Evolutionary conservation across 2,329 filamentous ascomycete genomes (phyloP).

Genomic region (Ceratocystis papillata): DNA sequence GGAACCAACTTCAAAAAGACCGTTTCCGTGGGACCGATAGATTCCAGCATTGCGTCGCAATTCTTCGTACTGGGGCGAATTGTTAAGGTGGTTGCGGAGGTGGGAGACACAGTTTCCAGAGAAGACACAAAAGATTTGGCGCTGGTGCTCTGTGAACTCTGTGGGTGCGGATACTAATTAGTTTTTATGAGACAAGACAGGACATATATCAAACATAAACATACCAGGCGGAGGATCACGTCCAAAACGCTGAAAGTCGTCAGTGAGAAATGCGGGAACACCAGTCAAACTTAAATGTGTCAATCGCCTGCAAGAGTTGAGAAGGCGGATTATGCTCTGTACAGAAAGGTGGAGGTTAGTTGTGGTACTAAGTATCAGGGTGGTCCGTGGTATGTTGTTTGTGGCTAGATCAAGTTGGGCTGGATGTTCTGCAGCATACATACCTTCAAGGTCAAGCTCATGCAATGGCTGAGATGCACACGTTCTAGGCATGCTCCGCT

Average conservation of each 20-base stretch:
- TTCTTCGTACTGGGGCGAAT: conserved; percentile 38
- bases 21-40: background rate
- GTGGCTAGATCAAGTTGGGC: background rate
- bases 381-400: no score
- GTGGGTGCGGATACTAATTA: conserved; percentile 27
- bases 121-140: conserved; percentile 95
- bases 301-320: conserved; percentile 83
- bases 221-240: conserved; percentile 67
- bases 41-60: conserved; percentile 30
- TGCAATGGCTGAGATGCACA: conserved; percentile 93
- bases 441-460: conserved; percentile 70
- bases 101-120: conserved; percentile 72
- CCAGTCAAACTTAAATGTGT: conserved; percentile 93
- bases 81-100: conserved; percentile 69
- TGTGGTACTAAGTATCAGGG: background rate
- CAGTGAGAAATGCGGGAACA: conserved; percentile 76
- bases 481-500: conserved; percentile 59
- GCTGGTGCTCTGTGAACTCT: conserved; percentile 94
- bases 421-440: conserved; percentile 30
- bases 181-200: background rate
- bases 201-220: background rate
- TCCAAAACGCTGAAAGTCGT: conserved; percentile 77
- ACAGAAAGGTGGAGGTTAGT: background rate
- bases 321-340: conserved; percentile 70
- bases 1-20: background rate